Conservation (phyloP, 1,139 yeast genomes). For the Debaryomycetaceae sp. region DNA sequence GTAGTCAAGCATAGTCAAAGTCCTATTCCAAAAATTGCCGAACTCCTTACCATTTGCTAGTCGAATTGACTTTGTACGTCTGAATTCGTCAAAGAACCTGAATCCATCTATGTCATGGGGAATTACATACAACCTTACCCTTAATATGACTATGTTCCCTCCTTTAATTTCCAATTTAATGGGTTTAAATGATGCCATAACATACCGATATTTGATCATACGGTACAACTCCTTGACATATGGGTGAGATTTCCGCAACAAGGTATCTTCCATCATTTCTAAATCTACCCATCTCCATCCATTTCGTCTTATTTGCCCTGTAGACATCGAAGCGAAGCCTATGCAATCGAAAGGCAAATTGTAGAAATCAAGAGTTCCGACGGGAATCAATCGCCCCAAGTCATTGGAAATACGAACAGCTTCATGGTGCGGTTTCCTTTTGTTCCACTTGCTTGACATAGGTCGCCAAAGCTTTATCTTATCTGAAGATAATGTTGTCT, state of each 20-base stretch:
- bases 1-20: constrained; percentile 39
- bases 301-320: constrained; percentile 14
- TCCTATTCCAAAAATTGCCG: constrained; percentile 24
- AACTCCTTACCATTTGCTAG: constrained; percentile 23
- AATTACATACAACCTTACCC: constrained; percentile 46
- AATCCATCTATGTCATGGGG: constrained; percentile 45
- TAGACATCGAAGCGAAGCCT: constrained; percentile 17
- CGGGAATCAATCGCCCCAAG: constrained; percentile 32
- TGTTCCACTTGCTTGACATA: background rate
- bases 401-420: constrained; percentile 36
- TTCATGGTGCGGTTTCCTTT: constrained; percentile 6
- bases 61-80: constrained; percentile 17
- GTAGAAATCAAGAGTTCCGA: constrained; percentile 46
- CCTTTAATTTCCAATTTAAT: constrained; percentile 4
- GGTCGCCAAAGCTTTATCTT: background rate
- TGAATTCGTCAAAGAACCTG: constrained; percentile 28
- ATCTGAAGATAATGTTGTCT: too few relatives aligned
- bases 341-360: constrained; percentile 31
- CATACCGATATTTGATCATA: constrained; percentile 34
- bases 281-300: constrained; percentile 58
- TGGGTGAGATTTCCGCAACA: constrained; percentile 12
- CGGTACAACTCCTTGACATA: constrained; percentile 34
- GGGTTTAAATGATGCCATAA: constrained; percentile 44
- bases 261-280: constrained; percentile 15
- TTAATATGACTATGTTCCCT: constrained; percentile 9